phyloP scores from a whole-genome alignment of 2,329 filamentous ascomycete genomes.

The Pyrenochaeta sp. region DNA sequence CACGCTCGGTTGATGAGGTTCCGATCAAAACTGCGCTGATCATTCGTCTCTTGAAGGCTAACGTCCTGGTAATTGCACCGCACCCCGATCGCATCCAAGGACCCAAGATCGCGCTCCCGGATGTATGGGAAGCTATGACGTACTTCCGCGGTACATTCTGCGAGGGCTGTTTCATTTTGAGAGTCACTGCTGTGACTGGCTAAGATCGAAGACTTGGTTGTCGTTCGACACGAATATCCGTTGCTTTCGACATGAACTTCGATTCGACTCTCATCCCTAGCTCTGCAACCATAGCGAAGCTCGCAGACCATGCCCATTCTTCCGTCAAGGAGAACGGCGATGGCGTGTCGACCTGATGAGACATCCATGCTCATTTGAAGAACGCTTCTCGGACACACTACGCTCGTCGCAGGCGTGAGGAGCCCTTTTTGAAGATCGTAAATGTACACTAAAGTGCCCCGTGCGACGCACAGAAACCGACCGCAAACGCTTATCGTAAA shows the following conservation, averaged over 20 bases:
- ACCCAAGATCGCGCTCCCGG: constrained; percentile 3
- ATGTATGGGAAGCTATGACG: constrained; percentile 1
- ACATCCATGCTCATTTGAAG: constrained; percentile 71
- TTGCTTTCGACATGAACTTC: constrained; percentile 22
- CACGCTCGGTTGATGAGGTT: constrained; percentile 43
- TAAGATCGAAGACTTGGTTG: constrained; percentile 15
- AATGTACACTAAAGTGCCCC: constrained; percentile 64
- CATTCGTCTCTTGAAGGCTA: constrained; percentile 30
- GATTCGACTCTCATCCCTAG: constrained; percentile 4
- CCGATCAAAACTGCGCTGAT: constrained; percentile 26
- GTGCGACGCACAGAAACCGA: constrained; percentile 64
- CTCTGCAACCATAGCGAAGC: constrained; percentile 22
- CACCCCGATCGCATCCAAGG: constrained; percentile 33
- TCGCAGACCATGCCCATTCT: constrained; percentile 70
- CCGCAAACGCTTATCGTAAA: constrained; percentile 68
- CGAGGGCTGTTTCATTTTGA: constrained; percentile 9
- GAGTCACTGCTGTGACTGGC: constrained; percentile 19
- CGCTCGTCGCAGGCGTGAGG: constrained; percentile 59
- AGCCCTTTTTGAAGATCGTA: constrained; percentile 57
- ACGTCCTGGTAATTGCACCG: constrained; percentile 32
- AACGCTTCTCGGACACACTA: constrained; percentile 66
- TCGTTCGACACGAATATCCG: constrained; percentile 11
- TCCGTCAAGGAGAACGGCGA: constrained; percentile 68
- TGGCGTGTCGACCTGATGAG: constrained; percentile 61
- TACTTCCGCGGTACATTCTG: constrained; percentile 7